A percentile compares a stretch with the other conserved stretches of the same genome.
These are phyloP conservation scores for Allomyces javanicus DNA, from an alignment of 192 early-diverging fungal species.

Conservation along the genomic window DNA sequence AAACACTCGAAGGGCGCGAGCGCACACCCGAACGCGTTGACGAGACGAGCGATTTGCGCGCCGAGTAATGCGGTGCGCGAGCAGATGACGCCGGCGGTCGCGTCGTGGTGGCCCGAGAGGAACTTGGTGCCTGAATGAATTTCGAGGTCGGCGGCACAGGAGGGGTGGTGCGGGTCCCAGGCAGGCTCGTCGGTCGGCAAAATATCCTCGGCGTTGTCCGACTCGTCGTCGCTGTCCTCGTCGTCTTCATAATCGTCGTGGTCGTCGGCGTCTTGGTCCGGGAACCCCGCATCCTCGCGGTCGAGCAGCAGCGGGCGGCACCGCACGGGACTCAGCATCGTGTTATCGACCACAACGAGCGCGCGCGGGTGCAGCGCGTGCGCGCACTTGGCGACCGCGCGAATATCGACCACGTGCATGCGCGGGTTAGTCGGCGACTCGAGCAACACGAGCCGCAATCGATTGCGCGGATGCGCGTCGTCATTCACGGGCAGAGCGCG, in stretches of 20 bases:
- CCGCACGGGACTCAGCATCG: slow-evolving; percentile 95
- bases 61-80: slow-evolving; percentile 46
- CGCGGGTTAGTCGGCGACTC: slow-evolving; percentile 95
- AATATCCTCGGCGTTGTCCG: no score
- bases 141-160: slow-evolving; percentile 65
- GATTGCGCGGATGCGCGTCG: no score
- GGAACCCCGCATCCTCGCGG: no score
- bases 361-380: slow-evolving; percentile 54
- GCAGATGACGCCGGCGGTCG: slow-evolving; percentile 95
- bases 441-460: slow-evolving; percentile 49
- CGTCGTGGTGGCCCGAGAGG: slow-evolving; percentile 88
- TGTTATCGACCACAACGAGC: slow-evolving; percentile 90
- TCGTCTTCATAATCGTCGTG: no score
- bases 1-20: slow-evolving; percentile 83
- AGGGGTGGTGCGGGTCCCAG: no score
- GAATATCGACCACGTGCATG: slow-evolving; percentile 83
- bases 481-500: no score
- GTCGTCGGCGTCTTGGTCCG: no score
- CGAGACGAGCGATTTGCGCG: slow-evolving; percentile 74
- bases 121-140: slow-evolving; percentile 97
- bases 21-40: slow-evolving; percentile 82
- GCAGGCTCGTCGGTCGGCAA: no score
- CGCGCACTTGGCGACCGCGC: slow-evolving; percentile 48
- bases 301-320: slow-evolving; percentile 61
- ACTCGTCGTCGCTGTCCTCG: no score